These are phyloP conservation scores for Serendipita sp. DNA, from an alignment of 768 basidiomycete species.

Conservation along the genomic window DNA sequence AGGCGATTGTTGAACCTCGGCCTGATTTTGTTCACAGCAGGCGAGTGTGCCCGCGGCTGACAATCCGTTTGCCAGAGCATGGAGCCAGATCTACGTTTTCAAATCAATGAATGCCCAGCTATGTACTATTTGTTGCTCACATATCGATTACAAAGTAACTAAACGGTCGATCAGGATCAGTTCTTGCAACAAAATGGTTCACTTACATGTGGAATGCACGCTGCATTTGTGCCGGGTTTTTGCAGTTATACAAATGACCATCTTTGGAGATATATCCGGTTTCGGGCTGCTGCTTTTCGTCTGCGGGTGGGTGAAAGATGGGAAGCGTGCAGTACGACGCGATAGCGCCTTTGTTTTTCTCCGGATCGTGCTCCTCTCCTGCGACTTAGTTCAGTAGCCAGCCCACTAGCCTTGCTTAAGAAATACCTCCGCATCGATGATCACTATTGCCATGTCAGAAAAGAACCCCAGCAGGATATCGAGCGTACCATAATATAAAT, in stretches of 20 bases:
- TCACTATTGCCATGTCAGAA: neutral
- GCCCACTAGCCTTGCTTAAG: neutral
- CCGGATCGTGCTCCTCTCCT: conserved; percentile 37
- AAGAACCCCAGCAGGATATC: neutral
- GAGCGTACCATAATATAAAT: conserved; percentile 36
- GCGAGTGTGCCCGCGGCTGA: conserved; percentile 29
- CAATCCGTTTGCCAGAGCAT: conserved; percentile 28
- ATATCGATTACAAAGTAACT: conserved; percentile 41
- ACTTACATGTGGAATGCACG: conserved; percentile 39
- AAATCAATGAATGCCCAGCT: too few relatives aligned
- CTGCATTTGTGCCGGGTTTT: conserved; percentile 34
- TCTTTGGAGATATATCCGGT: conserved; percentile 39
- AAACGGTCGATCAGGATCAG: neutral
- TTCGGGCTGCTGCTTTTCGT: conserved; percentile 14
- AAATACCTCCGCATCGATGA: neutral
- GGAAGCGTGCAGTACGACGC: conserved; percentile 42
- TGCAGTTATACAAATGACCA: conserved; percentile 39
- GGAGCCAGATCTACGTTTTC: conserved; percentile 24
- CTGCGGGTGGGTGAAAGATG: conserved; percentile 31
- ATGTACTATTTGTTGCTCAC: conserved; percentile 10
- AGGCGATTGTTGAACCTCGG: conserved; percentile 30
- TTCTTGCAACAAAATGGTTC: neutral
- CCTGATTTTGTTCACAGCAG: conserved; percentile 25
- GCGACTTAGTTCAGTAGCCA: neutral
- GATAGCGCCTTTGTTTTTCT: conserved; percentile 23